A percentile compares a stretch with the other conserved stretches of the same genome.
phyloP scores from a whole-genome alignment of 169 alveolate species.

The Cryptosporidium sp. region DNA sequence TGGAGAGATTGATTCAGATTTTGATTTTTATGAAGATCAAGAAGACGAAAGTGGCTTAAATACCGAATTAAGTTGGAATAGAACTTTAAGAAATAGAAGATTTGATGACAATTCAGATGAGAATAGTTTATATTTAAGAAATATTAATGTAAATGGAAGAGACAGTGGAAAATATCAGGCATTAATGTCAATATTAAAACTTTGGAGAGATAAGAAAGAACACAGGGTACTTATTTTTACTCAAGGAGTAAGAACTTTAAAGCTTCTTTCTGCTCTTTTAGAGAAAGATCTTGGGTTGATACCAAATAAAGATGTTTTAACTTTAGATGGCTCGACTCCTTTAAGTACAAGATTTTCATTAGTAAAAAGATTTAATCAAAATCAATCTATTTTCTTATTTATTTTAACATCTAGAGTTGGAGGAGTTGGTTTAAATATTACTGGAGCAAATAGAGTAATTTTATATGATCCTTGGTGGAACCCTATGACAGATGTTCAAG shows the following conservation, averaged over 20 bases:
- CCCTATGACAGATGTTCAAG: slow-evolving; percentile 89
- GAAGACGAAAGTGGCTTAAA: slow-evolving; percentile 6
- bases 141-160: slow-evolving; percentile 12
- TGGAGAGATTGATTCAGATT: neutral
- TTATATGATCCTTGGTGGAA: slow-evolving; percentile 92
- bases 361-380: slow-evolving; percentile 78
- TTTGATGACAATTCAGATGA: neutral
- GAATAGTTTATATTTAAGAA: neutral
- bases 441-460: slow-evolving; percentile 88
- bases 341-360: slow-evolving; percentile 49
- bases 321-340: slow-evolving; percentile 72
- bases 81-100: neutral
- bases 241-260: slow-evolving; percentile 65
- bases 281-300: slow-evolving; percentile 44
- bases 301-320: slow-evolving; percentile 25
- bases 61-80: neutral
- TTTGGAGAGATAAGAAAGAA: slow-evolving; percentile 55
- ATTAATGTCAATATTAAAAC: slow-evolving; percentile 45
- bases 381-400: slow-evolving; percentile 54
- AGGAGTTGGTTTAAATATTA: slow-evolving; percentile 88
- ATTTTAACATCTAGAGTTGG: slow-evolving; percentile 88
- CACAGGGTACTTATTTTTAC: slow-evolving; percentile 64
- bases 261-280: slow-evolving; percentile 25
- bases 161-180: slow-evolving; percentile 74
- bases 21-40: slow-evolving; percentile 28